Percentiles rank a stretch among this genome's conserved stretches.
phyloP scores from a whole-genome alignment of 208 protist genomes.

The Acanthamoeba royreba region DNA sequence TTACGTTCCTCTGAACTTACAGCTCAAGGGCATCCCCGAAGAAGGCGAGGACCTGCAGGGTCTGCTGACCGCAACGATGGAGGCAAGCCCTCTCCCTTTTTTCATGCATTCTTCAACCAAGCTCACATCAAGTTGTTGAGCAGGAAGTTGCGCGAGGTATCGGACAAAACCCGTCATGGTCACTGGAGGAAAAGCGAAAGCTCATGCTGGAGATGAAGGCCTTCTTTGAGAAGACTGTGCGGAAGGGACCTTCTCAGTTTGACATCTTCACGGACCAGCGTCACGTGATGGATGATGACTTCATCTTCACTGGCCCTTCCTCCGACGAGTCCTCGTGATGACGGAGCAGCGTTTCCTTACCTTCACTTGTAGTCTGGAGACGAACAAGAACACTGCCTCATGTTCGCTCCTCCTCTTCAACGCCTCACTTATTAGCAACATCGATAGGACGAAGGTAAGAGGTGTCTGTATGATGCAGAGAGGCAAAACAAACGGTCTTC shows the following conservation, averaged over 20 bases:
- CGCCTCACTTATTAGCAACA: too few species aligned
- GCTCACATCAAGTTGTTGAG: not conserved
- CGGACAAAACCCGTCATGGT: not conserved
- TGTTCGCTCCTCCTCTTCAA: too few species aligned
- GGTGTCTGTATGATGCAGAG: too few species aligned
- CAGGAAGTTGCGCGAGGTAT: not conserved
- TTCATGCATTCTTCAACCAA: not conserved
- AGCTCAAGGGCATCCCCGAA: not conserved
- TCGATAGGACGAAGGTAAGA: too few species aligned
- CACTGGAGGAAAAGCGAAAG: not conserved
- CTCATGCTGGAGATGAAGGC: not conserved
- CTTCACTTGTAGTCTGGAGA: too few species aligned
- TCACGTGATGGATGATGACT: not conserved
- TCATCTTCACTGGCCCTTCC: not conserved
- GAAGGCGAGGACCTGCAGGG: not conserved
- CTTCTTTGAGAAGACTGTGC: not conserved
- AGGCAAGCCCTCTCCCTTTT: not conserved
- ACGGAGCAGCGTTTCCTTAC: too few species aligned
- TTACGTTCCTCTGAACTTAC: not conserved
- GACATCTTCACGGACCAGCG: not conserved
- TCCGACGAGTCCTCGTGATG: not conserved
- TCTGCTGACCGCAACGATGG: not conserved
- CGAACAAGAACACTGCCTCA: too few species aligned
- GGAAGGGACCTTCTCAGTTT: not conserved
- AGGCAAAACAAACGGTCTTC: too few species aligned